phyloP scores from a whole-genome alignment of 139 green algal genomes.

The Ettlia oleoabundans region DNA sequence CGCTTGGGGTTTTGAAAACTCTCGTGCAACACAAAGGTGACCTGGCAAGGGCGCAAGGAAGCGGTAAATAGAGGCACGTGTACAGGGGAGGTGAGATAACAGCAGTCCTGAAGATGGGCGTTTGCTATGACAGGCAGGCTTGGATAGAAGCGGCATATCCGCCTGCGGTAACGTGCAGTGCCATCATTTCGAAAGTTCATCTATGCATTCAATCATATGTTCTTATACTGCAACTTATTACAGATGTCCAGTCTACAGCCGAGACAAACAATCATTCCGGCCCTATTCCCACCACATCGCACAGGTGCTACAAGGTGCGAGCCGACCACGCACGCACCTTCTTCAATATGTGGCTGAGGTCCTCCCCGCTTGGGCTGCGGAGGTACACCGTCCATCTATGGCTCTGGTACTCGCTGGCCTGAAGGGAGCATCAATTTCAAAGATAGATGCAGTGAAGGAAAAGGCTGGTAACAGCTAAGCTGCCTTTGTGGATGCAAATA shows the following conservation, averaged over 20 bases:
- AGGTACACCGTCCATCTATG: constrained; percentile 97
- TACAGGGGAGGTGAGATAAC: neutral
- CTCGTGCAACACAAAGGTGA: constrained; percentile 92
- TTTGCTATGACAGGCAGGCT: neutral
- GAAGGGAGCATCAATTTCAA: neutral
- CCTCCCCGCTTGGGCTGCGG: constrained; percentile 73
- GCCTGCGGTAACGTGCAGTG: no score
- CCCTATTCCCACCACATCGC: neutral
- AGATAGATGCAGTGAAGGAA: neutral
- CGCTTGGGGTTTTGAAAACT: constrained; percentile 84
- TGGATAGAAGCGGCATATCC: no score
- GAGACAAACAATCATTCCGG: neutral
- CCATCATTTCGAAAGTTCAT: no score
- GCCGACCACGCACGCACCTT: constrained; percentile 38
- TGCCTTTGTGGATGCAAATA: neutral
- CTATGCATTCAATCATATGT: no score
- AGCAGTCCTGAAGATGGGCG: neutral
- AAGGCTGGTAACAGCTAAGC: neutral
- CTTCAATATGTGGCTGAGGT: constrained; percentile 82
- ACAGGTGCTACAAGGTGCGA: neutral
- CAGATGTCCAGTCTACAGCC: no score
- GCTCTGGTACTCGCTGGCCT: constrained; percentile 71
- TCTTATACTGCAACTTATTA: no score
- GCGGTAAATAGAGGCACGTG: no score
- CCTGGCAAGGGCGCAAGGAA: constrained; percentile 51